Evolutionary conservation across 2,329 filamentous ascomycete species (phyloP).

Genomic region (Aspergillus clavatus): DNA sequence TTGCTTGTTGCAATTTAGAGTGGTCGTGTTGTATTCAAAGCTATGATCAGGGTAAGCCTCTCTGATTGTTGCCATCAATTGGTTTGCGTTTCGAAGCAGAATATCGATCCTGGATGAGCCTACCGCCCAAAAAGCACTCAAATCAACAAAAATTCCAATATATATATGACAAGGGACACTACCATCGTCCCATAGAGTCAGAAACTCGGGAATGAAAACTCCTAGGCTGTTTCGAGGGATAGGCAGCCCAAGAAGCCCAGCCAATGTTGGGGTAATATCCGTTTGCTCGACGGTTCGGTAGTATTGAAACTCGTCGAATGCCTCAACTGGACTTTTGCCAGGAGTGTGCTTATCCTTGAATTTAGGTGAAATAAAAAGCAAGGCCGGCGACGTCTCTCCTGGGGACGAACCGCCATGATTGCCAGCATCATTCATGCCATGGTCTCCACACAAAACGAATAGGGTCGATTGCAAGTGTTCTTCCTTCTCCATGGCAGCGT

Average conservation of each 20-base stretch:
- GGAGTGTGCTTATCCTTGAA: conserved; percentile 54
- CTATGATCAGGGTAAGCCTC: conserved; percentile 62
- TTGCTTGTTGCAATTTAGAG: conserved; percentile 19
- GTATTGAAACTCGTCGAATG: conserved; percentile 70
- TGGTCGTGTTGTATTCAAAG: conserved; percentile 35
- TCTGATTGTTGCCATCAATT: conserved; percentile 71
- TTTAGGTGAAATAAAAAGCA: conserved; percentile 87
- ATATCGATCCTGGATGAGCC: conserved; percentile 59
- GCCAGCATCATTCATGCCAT: conserved; percentile 99
- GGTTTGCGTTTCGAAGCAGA: conserved; percentile 70
- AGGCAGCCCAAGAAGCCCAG: conserved; percentile 79
- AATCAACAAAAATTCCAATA: too few relatives aligned
- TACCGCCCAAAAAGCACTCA: conserved; percentile 7
- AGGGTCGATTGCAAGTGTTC: conserved; percentile 71
- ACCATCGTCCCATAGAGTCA: conserved; percentile 70
- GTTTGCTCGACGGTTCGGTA: conserved; percentile 87
- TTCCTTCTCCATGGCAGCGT: conserved; percentile 65
- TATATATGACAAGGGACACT: conserved; percentile 18
- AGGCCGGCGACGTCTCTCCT: conserved; percentile 87
- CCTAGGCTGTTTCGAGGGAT: conserved; percentile 87
- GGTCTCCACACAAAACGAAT: conserved; percentile 83
- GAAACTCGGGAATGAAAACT: conserved; percentile 72
- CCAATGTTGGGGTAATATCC: conserved; percentile 85
- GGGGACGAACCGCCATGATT: conserved; percentile 93
- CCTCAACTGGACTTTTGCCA: conserved; percentile 51